Evolutionary conservation across 2,329 filamentous ascomycete species (phyloP).

Genomic region (Fusarium sp.): DNA sequence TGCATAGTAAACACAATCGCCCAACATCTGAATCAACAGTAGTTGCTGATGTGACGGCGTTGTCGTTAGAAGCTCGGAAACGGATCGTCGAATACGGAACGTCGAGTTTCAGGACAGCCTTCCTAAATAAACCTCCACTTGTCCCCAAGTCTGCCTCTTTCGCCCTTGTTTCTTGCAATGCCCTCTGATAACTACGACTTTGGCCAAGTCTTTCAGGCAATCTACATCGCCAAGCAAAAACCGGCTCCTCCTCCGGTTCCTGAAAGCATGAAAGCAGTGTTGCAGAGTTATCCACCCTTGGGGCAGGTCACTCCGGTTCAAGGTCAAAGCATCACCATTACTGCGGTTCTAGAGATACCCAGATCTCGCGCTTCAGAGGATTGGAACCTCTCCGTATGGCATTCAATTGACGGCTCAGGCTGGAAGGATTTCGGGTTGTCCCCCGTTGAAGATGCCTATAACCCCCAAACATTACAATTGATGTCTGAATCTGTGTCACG

Average conservation of each 20-base stretch:
- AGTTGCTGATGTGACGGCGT: slow-evolving; percentile 10
- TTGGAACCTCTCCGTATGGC: slow-evolving; percentile 86
- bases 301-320: slow-evolving; percentile 79
- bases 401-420: slow-evolving; percentile 69
- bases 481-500: slow-evolving; percentile 45
- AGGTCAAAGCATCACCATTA: slow-evolving; percentile 69
- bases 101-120: neutral
- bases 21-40: slow-evolving; percentile 6
- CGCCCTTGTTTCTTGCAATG: slow-evolving; percentile 42
- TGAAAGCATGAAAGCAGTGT: slow-evolving; percentile 55
- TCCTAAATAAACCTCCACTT: slow-evolving; percentile 29
- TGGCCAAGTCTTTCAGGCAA: slow-evolving; percentile 55
- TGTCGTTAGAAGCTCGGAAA: neutral
- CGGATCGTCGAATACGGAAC: neutral
- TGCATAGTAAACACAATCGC: slow-evolving; percentile 19
- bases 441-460: slow-evolving; percentile 41
- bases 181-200: slow-evolving; percentile 52
- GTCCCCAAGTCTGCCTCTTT: slow-evolving; percentile 19
- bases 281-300: slow-evolving; percentile 77
- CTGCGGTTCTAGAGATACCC: slow-evolving; percentile 79
- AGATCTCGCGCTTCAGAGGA: slow-evolving; percentile 66
- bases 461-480: slow-evolving; percentile 68
- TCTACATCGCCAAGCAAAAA: slow-evolving; percentile 58
- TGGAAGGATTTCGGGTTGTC: slow-evolving; percentile 68
- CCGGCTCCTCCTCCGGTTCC: slow-evolving; percentile 45